These are phyloP conservation scores for Cucumis sativus DNA, from an alignment of 306 rosid species.

Conservation along the genomic window Cucumber_9930_V3 NC_026658.2:20320501-20321000, in stretches of 20 bases:
- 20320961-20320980: constrained; percentile 73
- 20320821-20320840: constrained; percentile 28
- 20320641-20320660: background rate
- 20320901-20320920: constrained; percentile 23
- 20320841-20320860: constrained; percentile 33
- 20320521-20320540: background rate
- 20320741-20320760: background rate
- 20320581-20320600: background rate
- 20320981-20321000: constrained; percentile 23
- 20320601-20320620: background rate
- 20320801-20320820: constrained; percentile 27
- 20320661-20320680: background rate
- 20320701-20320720: constrained; percentile 96
- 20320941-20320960: constrained; percentile 19
- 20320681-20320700: constrained; percentile 77
- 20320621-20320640: background rate
- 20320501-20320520: background rate
- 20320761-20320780: constrained; percentile 6
- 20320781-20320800: constrained; percentile 37
- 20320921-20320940: background rate
- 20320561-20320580: background rate
- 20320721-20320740: constrained; percentile 66
- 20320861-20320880: constrained; percentile 2
- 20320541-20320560: background rate
- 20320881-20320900: constrained; percentile 5